Base-by-base conservation (phyloP, 345 rosid genomes). In the Sonneratia caseolaris region DNA sequence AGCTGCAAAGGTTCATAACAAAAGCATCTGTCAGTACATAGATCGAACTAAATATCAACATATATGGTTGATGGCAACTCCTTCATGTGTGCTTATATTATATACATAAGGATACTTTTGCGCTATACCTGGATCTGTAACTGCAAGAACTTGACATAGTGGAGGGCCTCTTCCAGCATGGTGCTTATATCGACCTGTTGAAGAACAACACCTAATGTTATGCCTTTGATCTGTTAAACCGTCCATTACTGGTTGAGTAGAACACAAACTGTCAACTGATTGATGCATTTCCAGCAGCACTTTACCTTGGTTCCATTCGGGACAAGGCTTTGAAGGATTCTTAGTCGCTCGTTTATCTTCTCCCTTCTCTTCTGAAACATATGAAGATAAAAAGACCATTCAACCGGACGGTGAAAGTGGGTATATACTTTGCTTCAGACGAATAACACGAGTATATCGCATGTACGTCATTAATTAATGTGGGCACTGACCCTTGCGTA, bases 81-180 rank as follows among this genome's bases (percentile, higher is more conserved):
- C 53, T 13, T 0, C 43, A 40, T 9, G 7, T n/a, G 11, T 1
- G 24, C 35, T 35, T 32, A 19, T 12, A 15, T 19, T 37, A 40
- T 12, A 35, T 64, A 5, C 9, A 14, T 8, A 70, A 37, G 66
- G 74, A 35, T 37, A 45, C 40, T 64, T 24, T 66, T 35, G 68
- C 36, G 32, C 69, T 24, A 2, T 76, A 88, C 97, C 96, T 87
- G 86, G 57, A 92, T 92, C 78, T 90, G 98, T 65, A 90, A 88
- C 70, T 90, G 97, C 83, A 92, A 78, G 73, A 92, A 90, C 81
- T 90, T 88, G 24, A 92, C 97, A 64, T 92, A 92, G 22, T 84
- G 87, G 61, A 92, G 96, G 21, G 97, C 96, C 86, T 92, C 97
- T 79, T 92, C 97, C 67, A 92, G 93, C 97, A 92, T 92, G 36